phyloP scores from a whole-genome alignment of 495 filamentous ascomycete species.

The Penicillium cinerascens region DNA sequence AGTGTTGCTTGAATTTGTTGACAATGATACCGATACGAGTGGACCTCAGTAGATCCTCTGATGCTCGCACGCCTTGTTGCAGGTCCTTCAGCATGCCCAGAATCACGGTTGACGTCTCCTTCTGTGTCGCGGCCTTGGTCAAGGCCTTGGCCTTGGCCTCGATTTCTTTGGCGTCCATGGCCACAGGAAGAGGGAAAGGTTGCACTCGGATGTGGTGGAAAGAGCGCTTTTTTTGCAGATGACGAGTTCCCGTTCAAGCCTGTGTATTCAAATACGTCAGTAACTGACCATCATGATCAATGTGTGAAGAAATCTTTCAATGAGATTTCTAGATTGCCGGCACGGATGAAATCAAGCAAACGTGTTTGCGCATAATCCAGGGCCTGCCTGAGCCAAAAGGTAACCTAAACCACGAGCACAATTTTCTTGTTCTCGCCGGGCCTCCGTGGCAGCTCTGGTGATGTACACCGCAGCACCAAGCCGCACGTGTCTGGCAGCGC shows the following conservation, averaged over 20 bases:
- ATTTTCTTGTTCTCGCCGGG: conserved; percentile 1
- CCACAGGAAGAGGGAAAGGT: conserved; percentile 12
- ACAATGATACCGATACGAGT: conserved; percentile 89
- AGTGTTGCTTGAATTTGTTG: conserved; percentile 73
- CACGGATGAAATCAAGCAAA: neutral
- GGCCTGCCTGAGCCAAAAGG: neutral
- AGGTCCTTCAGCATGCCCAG: conserved; percentile 70
- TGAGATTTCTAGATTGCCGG: neutral
- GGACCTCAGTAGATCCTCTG: conserved; percentile 78
- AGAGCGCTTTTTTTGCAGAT: neutral
- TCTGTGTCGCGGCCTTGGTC: conserved; percentile 67
- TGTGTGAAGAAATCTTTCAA: neutral
- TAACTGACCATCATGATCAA: neutral
- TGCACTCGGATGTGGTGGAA: neutral
- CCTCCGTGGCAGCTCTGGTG: neutral
- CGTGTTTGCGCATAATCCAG: neutral
- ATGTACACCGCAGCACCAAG: neutral
- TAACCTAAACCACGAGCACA: neutral
- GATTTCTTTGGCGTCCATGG: conserved; percentile 81
- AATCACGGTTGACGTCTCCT: conserved; percentile 62
- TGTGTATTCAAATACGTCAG: neutral
- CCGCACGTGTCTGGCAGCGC: conserved; percentile 8
- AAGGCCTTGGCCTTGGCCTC: conserved; percentile 67
- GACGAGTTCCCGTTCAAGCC: conserved; percentile 1
- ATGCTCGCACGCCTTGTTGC: conserved; percentile 72